Evolutionary conservation across 2,329 filamentous ascomycete genomes (phyloP), one percentile per base, ranked within the genome.

Genomic region (Graphilbum sp.): DNA sequence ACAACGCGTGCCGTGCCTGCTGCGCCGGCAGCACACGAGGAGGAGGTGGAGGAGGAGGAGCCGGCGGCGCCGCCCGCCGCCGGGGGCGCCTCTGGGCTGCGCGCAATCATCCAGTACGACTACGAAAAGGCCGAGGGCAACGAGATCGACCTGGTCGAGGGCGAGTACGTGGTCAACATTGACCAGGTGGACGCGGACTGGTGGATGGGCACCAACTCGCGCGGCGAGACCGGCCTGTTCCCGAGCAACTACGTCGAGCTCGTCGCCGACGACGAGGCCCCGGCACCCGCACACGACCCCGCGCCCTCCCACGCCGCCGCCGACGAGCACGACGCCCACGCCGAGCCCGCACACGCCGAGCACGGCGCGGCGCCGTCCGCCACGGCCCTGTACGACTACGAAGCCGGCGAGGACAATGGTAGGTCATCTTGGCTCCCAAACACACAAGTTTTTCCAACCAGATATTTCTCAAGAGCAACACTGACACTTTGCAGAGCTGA

Each of bases 111-210:
- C 27, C 78, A 90, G 51, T 98, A 90, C 55, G 90, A 98, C 54
- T 98, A 98, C 53, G 88, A 95, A 51, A 95, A 92, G 61, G 86
- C 86, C 1, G 90, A 98, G 57, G 87, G 94, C 47, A 98, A 98
- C 52, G 90, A 98, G 60, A 73, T 98, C 41, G 86, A 94, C 47
- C 69, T 98, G 16, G 68, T 72, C 20, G 90, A 98, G 59, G 87
- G 87, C 45, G 83, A 95, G 50, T 73, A 78, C 46, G 79, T 98
- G 29, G 86, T 72, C 19, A 79, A 94, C 54, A 94, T 98, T 50
- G 85, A 96, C 45, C 92, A 92, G 82, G 85, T 98, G 2, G 90
- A 96, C 49, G 81, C 92, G 37, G 88, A 98, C 54, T 98, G 90
- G 90, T 98, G 90, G 90, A 81, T 94, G 72, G 90, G 92, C 32